Evolutionary conservation across 805 yeast genomes (phyloP).

Genomic region (Dipodascopsis uninucleata): DNA sequence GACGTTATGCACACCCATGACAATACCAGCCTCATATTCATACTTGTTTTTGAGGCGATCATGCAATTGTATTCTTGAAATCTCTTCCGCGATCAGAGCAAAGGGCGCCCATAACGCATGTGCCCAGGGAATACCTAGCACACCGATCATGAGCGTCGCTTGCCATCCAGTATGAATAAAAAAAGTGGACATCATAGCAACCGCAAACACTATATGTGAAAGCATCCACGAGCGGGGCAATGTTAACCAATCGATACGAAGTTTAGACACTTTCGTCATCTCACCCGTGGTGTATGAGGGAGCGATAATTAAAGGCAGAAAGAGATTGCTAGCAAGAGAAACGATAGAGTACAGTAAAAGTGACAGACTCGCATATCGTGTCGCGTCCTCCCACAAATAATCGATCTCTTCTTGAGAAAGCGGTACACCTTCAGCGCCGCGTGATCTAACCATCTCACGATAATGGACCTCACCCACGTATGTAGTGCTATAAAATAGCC

Average conservation of each 20-base stretch:
- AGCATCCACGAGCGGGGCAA: constrained; percentile 44
- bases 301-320: constrained; percentile 45
- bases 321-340: constrained; percentile 44
- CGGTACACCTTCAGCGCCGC: constrained; percentile 40
- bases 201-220: constrained; percentile 50
- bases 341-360: constrained; percentile 48
- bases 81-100: constrained; percentile 56
- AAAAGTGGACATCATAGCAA: constrained; percentile 48
- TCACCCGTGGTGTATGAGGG: constrained; percentile 32
- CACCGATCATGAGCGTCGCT: constrained; percentile 49
- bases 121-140: constrained; percentile 64
- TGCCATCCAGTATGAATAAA: constrained; percentile 41
- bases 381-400: constrained; percentile 45
- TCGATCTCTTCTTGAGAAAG: constrained; percentile 41
- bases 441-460: constrained; percentile 37
- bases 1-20: constrained; percentile 55
- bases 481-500: constrained; percentile 61
- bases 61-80: constrained; percentile 49
- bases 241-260: constrained; percentile 19
- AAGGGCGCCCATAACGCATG: constrained; percentile 65
- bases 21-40: constrained; percentile 55
- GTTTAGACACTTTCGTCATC: constrained; percentile 6
- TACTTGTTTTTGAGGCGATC: constrained; percentile 30
- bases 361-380: constrained; percentile 52
- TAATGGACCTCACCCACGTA: constrained; percentile 59